A percentile compares a stretch with the other conserved stretches of the same genome.
These are phyloP conservation scores for Calonectria leucothoes DNA, from an alignment of 2,329 filamentous ascomycete species.

Conservation along the genomic window DNA sequence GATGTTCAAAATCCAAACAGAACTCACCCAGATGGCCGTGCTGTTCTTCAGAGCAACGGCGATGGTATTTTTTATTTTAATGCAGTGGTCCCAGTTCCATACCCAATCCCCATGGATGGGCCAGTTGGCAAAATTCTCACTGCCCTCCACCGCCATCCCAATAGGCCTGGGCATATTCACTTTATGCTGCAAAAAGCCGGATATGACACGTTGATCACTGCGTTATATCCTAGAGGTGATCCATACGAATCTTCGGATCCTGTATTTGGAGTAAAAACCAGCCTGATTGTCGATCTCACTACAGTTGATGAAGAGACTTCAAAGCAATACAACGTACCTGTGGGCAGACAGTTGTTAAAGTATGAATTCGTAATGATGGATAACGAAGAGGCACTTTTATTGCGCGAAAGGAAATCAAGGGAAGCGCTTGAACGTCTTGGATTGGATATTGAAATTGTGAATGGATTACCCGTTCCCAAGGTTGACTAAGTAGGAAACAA, in stretches of 20 bases:
- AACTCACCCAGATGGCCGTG: constrained; percentile 50
- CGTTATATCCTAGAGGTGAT: constrained; percentile 81
- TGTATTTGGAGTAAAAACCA: constrained; percentile 88
- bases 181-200: constrained; percentile 79
- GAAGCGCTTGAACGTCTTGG: constrained; percentile 14
- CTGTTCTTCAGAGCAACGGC: constrained; percentile 40
- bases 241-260: constrained; percentile 86
- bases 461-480: neutral
- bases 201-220: constrained; percentile 44
- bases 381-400: neutral
- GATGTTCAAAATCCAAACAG: constrained; percentile 77
- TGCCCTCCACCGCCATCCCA: constrained; percentile 75
- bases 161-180: constrained; percentile 82
- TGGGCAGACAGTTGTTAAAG: neutral
- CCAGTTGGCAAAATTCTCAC: constrained; percentile 81
- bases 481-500: constrained; percentile 5
- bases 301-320: constrained; percentile 1
- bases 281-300: constrained; percentile 72
- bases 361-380: constrained; percentile 23
- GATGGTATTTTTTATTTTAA: constrained; percentile 76
- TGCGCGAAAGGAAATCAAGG: neutral
- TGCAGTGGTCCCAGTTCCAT: constrained; percentile 85
- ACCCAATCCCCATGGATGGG: constrained; percentile 86
- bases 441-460: neutral
- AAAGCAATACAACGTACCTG: neutral